A percentile compares a stretch with the other conserved stretches of the same genome.
Conservation (phyloP, 208 protist species). For the Angomonas deanei region DNA sequence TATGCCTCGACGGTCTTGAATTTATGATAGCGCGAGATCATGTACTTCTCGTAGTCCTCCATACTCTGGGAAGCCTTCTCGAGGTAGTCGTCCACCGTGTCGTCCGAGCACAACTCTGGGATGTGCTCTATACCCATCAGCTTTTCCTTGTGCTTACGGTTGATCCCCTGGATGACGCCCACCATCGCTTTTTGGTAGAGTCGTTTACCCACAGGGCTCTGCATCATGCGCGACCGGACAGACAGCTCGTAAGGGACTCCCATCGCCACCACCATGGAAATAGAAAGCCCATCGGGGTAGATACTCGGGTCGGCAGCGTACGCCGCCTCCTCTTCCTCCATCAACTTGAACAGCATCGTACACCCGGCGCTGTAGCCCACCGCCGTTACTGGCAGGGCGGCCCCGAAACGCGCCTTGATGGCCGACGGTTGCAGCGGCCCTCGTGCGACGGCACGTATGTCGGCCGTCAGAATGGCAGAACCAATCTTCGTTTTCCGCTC, state of each 20-base stretch:
- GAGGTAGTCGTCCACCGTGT: not conserved
- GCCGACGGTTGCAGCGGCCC: constrained; percentile 14
- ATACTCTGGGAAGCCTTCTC: constrained; percentile 15
- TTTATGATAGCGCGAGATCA: constrained; percentile 42
- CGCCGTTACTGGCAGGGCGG: constrained; percentile 25
- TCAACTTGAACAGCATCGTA: constrained; percentile 25
- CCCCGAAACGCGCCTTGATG: constrained; percentile 17
- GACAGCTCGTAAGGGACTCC: not conserved
- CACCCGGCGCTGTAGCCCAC: constrained; percentile 48
- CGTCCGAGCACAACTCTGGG: not conserved
- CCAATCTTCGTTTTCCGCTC: not conserved
- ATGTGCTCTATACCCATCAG: constrained; percentile 15
- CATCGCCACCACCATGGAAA: not conserved
- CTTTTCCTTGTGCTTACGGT: constrained; percentile 23
- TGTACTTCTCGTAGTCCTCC: constrained; percentile 32
- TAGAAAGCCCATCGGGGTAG: not conserved
- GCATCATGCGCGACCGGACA: constrained; percentile 17
- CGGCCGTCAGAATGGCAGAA: constrained; percentile 36
- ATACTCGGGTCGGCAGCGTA: not conserved
- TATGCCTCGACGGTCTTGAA: constrained; percentile 29
- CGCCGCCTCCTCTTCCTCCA: constrained; percentile 23
- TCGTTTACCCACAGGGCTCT: constrained; percentile 7
- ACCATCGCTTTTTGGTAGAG: constrained; percentile 31
- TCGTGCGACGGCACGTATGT: constrained; percentile 25
- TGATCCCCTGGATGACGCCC: constrained; percentile 24